A percentile compares a stretch with the other conserved stretches of the same genome.
Conservation (phyloP, 495 filamentous ascomycete species). For the Penicillium daleae region DNA sequence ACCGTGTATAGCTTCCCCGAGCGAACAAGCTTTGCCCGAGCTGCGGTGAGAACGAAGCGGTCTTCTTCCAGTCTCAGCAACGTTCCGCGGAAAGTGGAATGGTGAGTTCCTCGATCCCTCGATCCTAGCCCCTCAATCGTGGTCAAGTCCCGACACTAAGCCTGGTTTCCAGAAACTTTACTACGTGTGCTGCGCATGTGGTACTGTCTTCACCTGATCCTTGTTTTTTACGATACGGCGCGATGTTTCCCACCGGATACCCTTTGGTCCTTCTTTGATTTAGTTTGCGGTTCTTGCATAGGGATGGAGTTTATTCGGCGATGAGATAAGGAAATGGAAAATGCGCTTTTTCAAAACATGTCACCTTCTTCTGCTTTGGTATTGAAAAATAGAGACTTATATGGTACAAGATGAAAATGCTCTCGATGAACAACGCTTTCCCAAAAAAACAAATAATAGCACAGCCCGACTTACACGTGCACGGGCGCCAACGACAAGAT, state of each 20-base stretch:
- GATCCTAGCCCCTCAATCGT: background rate
- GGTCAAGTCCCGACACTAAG: background rate
- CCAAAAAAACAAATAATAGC: conserved; percentile 23
- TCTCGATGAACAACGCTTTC: conserved; percentile 41
- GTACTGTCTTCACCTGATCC: conserved; percentile 76
- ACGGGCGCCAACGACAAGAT: conserved; percentile 94
- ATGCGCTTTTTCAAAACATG: background rate
- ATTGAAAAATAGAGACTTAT: conserved; percentile 11
- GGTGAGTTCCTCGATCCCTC: conserved; percentile 61
- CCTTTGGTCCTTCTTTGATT: conserved; percentile 30
- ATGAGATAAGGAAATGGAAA: conserved; percentile 17
- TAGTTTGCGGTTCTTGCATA: conserved; percentile 26
- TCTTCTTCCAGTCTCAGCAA: conserved; percentile 98
- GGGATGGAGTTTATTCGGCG: conserved; percentile 32
- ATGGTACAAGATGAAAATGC: conserved; percentile 41
- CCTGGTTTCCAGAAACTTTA: conserved; percentile 78
- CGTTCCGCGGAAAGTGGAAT: conserved; percentile 96
- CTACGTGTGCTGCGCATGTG: conserved; percentile 92
- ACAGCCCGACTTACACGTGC: conserved; percentile 65
- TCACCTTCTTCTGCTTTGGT: background rate
- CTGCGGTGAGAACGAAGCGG: conserved; percentile 83
- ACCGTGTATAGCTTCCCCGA: conserved; percentile 72
- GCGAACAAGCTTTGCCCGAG: conserved; percentile 79
- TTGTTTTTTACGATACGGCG: conserved; percentile 24
- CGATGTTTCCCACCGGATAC: conserved; percentile 38